Base-by-base conservation (phyloP, 2,329 filamentous ascomycete species). In the Aureobasidium musti region DNA sequence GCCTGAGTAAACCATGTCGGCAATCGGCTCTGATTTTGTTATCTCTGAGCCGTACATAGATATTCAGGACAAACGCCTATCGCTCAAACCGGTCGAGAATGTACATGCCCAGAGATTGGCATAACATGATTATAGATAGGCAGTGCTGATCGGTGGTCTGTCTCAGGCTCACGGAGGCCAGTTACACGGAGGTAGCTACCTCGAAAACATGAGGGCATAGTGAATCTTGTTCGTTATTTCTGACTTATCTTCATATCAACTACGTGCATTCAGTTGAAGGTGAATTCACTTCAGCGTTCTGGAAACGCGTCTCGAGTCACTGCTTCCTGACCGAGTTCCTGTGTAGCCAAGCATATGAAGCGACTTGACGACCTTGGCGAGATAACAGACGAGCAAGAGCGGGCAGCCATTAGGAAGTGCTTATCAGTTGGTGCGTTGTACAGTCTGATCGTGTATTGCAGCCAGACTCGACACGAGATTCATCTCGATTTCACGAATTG, bases 301-400 rank as follows among this genome's bases (percentile, higher is more conserved):
- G 45, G 2, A 14, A 23, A 28, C 2, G 11, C 8, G 14, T 28
- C 21, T 50, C 5, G 28, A 33, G 49, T 33, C 14, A 23, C 17
- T 19, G 1, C 28, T 35, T 3, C 17, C 26, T 3, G 5, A 10
- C 49, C 11, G 10, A 10, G 49, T n/a, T n/a, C 8, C 49, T 17
- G 1, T 5, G 17, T 5, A 26, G 52, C 52, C 52, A 56, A 56
- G 52, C 5, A 56, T 6, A 14, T 37, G 33, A 56, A 56, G 52
- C 52, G 52, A 56, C 19, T 37, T 37, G 28, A 53, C n/a, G n/a
- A 39, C 30, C 52, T 56, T 56, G 52, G 30, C 52, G 35, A 56
- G 52, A 56, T 39, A 56, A 56, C 52, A 56, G 33, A 11, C 52
- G 52, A 33, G 19, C 52, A 39, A 56, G 52, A 39, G n/a, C 52